Evolutionary conservation across 2,329 filamentous ascomycete species (phyloP).

Genomic region (Aspergillus sclerotialis): DNA sequence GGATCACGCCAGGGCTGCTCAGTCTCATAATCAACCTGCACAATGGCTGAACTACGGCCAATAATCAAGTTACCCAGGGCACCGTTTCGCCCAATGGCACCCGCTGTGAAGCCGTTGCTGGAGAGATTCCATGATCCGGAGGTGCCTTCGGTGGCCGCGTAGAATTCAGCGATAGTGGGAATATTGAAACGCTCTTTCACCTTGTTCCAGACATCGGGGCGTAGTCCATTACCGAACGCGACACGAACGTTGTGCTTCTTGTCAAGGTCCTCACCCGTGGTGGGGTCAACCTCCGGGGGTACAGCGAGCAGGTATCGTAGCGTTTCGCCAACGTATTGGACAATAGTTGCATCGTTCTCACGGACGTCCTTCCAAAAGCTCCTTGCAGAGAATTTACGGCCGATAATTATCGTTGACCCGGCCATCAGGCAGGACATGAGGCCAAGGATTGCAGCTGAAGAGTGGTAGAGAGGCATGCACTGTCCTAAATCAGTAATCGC

Average conservation of each 20-base stretch:
- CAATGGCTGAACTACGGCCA: conserved; percentile 48
- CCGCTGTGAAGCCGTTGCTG: conserved; percentile 64
- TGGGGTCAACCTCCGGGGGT: conserved; percentile 53
- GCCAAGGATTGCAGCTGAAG: conserved; percentile 66
- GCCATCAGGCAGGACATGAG: conserved; percentile 54
- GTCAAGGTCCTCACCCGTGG: conserved; percentile 63
- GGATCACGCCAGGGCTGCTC: conserved; percentile 63
- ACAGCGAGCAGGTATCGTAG: conserved; percentile 72
- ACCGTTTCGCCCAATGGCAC: conserved; percentile 71
- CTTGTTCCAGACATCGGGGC: conserved; percentile 76
- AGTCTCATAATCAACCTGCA: conserved; percentile 64
- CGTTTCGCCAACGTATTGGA: conserved; percentile 86
- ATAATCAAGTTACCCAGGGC: conserved; percentile 52
- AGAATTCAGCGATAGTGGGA: conserved; percentile 69
- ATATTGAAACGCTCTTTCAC: conserved; percentile 79
- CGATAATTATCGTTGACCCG: conserved; percentile 63
- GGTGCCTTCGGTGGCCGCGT: conserved; percentile 68
- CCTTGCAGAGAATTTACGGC: conserved; percentile 69
- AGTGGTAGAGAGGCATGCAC: conserved; percentile 88
- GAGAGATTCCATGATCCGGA: conserved; percentile 66
- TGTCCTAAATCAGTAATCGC: conserved; percentile 23
- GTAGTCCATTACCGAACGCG: conserved; percentile 77
- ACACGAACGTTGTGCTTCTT: conserved; percentile 63
- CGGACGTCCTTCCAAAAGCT: conserved; percentile 72
- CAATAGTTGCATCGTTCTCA: conserved; percentile 62